Evolutionary conservation across 257 asterid genomes (phyloP), one percentile per base, ranked within the genome.

Genomic region (Solanum commersonii): DNA sequence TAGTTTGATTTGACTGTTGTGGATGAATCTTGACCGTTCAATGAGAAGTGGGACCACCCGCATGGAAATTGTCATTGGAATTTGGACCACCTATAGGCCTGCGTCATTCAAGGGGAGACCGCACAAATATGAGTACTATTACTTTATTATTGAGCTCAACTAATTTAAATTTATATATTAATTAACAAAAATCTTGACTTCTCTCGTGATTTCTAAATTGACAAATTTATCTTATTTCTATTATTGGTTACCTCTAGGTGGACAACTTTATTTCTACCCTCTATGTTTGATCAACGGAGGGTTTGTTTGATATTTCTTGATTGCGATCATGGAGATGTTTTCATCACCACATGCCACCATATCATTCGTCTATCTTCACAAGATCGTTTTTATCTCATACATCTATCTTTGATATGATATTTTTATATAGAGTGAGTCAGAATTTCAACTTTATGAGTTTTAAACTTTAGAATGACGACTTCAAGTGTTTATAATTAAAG

Each of bases 1-100:
- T 23, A 40, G 23, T n/a, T 27, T 76, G 63, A 70, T 79, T 81
- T 89, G 90, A 86, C 56, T 79, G 22, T 79, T 82, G 49, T 68
- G 68, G 78, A 38, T 68, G 42, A 44, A 3, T 44, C 16, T 10
- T 27, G 67, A 27, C 84, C 84, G 25, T 44, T 76, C 3, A 16
- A 78, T 79, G 15, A 25, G 10, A 44, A 2, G 5, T 79, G 38
- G 84, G 84, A 79, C 84, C 84, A 79, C 38, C 37, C 65, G 13
- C 84, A 25, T 20, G 33, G 31, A 52, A 78, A 13, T 65, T 68
- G 35, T 82, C 88, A 37, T 88, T 5, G 90, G 87, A 31, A 85
- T 90, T 84, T 90, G 90, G 63, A 59, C 70, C 40, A 10, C 15
- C 70, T 4, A 23, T 10, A 9, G 70, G 14, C 6, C 74, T 73